Conservation (phyloP, 2,329 filamentous ascomycete genomes). For the Scytalidium lignicola region DNA sequence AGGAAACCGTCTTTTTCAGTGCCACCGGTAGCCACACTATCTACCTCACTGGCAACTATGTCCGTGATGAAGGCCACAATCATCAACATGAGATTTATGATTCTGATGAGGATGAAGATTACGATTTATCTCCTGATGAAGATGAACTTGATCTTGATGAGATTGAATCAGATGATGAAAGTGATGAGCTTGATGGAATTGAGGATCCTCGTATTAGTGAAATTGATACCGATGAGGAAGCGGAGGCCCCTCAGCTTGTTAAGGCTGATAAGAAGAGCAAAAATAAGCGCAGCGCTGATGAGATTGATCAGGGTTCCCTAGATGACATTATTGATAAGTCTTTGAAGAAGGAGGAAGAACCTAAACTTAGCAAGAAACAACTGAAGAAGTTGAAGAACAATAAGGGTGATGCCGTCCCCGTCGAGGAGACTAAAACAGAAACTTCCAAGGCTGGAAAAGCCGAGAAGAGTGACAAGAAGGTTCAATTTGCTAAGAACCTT, state of each 20-base stretch:
- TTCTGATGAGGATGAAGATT: slow-evolving; percentile 64
- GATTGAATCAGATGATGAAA: slow-evolving; percentile 51
- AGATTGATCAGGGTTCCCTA: slow-evolving; percentile 58
- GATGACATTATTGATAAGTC: slow-evolving; percentile 82
- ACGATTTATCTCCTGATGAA: slow-evolving; percentile 75
- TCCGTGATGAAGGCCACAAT: slow-evolving; percentile 58
- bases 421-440: slow-evolving; percentile 53
- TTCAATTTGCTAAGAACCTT: slow-evolving; percentile 98
- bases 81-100: slow-evolving; percentile 56
- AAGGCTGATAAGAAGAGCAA: slow-evolving; percentile 58
- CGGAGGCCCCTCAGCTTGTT: slow-evolving; percentile 57
- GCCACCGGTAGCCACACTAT: slow-evolving; percentile 86
- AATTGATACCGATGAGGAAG: slow-evolving; percentile 71
- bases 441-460: slow-evolving; percentile 43
- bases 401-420: slow-evolving; percentile 75
- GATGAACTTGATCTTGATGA: slow-evolving; percentile 60
- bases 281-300: slow-evolving; percentile 88
- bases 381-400: slow-evolving; percentile 99
- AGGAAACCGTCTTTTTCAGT: slow-evolving; percentile 88
- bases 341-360: slow-evolving; percentile 54
- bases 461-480: slow-evolving; percentile 78
- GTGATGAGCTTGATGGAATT: slow-evolving; percentile 73
- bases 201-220: slow-evolving; percentile 79
- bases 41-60: slow-evolving; percentile 93
- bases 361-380: slow-evolving; percentile 91